A percentile compares a stretch with the other conserved stretches of the same genome.
Conservation (phyloP, 805 yeast species). For the Saturnispora hagleri region DNA sequence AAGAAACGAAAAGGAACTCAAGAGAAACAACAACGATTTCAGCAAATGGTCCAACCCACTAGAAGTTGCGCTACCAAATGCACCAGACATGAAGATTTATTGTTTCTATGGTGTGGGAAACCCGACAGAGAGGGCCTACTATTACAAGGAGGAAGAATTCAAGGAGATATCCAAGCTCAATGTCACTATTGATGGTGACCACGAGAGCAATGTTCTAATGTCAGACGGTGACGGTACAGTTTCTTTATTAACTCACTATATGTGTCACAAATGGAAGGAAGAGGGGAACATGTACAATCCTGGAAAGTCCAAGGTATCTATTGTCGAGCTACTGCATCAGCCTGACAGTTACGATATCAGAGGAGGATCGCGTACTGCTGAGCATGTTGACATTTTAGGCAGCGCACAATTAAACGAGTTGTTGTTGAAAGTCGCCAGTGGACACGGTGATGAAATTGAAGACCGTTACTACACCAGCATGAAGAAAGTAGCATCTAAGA, state of each 20-base stretch:
- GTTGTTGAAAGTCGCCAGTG: slow-evolving; percentile 72
- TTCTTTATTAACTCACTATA: slow-evolving; percentile 73
- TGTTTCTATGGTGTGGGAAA: slow-evolving; percentile 96
- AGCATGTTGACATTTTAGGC: slow-evolving; percentile 94
- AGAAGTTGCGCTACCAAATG: slow-evolving; percentile 85
- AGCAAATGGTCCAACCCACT: slow-evolving; percentile 91
- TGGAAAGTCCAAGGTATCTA: slow-evolving; percentile 56
- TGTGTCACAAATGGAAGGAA: slow-evolving; percentile 83
- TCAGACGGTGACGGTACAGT: slow-evolving; percentile 98
- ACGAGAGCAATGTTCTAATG: slow-evolving; percentile 58
- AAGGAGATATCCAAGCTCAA: slow-evolving; percentile 45
- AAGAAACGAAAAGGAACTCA: slow-evolving; percentile 46
- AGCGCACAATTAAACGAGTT: slow-evolving; percentile 87
- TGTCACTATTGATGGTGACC: slow-evolving; percentile 61
- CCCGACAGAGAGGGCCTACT: slow-evolving; percentile 90
- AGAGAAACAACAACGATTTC: slow-evolving; percentile 57
- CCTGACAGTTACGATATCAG: slow-evolving; percentile 91
- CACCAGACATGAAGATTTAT: slow-evolving; percentile 82
- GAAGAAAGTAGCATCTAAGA: slow-evolving; percentile 17
- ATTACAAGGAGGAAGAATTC: slow-evolving; percentile 62
- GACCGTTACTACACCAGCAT: slow-evolving; percentile 52
- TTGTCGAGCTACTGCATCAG: slow-evolving; percentile 87
- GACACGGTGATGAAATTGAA: slow-evolving; percentile 59
- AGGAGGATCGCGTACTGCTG: slow-evolving; percentile 97
- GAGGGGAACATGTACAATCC: slow-evolving; percentile 71